phyloP scores from a whole-genome alignment of 2,329 filamentous ascomycete genomes.

The Curvularia eragrostidis region DNA sequence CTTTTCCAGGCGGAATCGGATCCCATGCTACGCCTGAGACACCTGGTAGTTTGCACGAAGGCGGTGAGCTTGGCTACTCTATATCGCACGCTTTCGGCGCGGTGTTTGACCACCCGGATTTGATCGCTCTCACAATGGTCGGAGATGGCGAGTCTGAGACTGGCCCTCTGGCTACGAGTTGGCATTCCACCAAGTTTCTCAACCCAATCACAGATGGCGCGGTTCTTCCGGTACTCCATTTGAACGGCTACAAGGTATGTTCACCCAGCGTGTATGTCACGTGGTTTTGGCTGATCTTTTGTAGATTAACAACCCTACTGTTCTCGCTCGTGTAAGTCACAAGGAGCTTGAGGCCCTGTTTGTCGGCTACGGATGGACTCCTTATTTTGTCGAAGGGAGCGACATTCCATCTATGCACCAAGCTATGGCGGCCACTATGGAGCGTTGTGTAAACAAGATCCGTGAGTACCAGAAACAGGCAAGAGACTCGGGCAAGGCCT shows the following conservation, averaged over 20 bases:
- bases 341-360: conserved; percentile 74
- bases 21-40: conserved; percentile 82
- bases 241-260: conserved; percentile 81
- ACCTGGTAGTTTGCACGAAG: conserved; percentile 77
- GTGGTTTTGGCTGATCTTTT: conserved; percentile 7
- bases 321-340: conserved; percentile 76
- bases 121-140: conserved; percentile 79
- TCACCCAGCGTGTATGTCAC: background rate
- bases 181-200: conserved; percentile 84
- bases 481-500: conserved; percentile 71
- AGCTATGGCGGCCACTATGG: conserved; percentile 78
- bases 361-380: conserved; percentile 77
- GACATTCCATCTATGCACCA: conserved; percentile 79
- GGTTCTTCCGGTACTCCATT: conserved; percentile 76
- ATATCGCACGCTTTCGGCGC: conserved; percentile 79
- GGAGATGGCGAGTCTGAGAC: conserved; percentile 85
- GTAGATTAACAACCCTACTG: conserved; percentile 54
- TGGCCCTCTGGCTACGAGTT: conserved; percentile 77
- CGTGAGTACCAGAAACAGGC: conserved; percentile 72
- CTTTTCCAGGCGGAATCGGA: conserved; percentile 79
- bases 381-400: conserved; percentile 80
- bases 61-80: conserved; percentile 82
- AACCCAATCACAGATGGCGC: conserved; percentile 80
- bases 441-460: conserved; percentile 75
- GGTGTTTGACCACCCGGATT: conserved; percentile 75